Percentiles rank a stretch among this genome's conserved stretches.
phyloP scores from a whole-genome alignment of 495 filamentous ascomycete genomes.

The Xylaria bambusicola region DNA sequence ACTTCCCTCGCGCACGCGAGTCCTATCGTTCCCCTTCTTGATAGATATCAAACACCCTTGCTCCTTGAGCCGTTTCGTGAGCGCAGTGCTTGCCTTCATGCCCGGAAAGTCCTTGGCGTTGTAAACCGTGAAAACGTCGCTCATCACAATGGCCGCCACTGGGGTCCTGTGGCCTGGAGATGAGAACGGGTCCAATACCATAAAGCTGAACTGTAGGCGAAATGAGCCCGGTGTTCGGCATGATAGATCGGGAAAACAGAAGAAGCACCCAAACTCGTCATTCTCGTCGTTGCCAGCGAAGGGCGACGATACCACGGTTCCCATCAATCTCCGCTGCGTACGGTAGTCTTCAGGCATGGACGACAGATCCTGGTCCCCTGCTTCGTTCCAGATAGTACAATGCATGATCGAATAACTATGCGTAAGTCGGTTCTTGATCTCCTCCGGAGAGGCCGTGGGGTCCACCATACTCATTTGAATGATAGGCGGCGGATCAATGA shows the following conservation, averaged over 20 bases:
- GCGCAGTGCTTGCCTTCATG: slow-evolving; percentile 72
- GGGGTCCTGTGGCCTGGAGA: slow-evolving; percentile 58
- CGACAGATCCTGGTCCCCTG: slow-evolving; percentile 61
- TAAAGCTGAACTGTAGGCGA: slow-evolving; percentile 81
- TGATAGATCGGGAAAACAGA: slow-evolving; percentile 92
- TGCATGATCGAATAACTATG: slow-evolving; percentile 82
- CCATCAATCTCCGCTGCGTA: slow-evolving; percentile 72
- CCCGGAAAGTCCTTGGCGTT: slow-evolving; percentile 97
- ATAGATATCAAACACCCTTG: slow-evolving; percentile 78
- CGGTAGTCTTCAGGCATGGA: slow-evolving; percentile 59
- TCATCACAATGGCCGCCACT: slow-evolving; percentile 68
- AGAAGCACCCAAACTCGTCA: slow-evolving; percentile 76
- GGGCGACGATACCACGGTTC: slow-evolving; percentile 73
- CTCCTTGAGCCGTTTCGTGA: slow-evolving; percentile 69
- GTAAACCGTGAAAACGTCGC: slow-evolving; percentile 82
- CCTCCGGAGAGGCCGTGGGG: slow-evolving; percentile 51
- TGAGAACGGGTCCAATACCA: slow-evolving; percentile 65
- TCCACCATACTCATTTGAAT: slow-evolving; percentile 80
- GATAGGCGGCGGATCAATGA: slow-evolving; percentile 94
- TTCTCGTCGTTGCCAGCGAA: slow-evolving; percentile 70
- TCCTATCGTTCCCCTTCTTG: slow-evolving; percentile 75
- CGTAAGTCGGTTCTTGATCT: slow-evolving; percentile 62
- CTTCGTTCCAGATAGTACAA: slow-evolving; percentile 71
- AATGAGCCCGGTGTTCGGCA: slow-evolving; percentile 85
- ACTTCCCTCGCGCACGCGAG: slow-evolving; percentile 50